Percentiles rank a stretch among this genome's conserved stretches.
Conservation (phyloP, 129 eudicot species). For the Daucus carota region DH1_v3.0 NC_030388.2:19710501-19711000, state of each 20-base stretch:
- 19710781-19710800: neutral
- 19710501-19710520: neutral
- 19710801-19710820: slow-evolving; percentile 53
- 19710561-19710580: slow-evolving; percentile 80
- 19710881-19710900: slow-evolving; percentile 79
- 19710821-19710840: slow-evolving; percentile 64
- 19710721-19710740: neutral
- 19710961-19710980: slow-evolving; percentile 46
- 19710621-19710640: slow-evolving; percentile 12
- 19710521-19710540: neutral
- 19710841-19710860: slow-evolving; percentile 61
- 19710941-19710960: slow-evolving; percentile 73
- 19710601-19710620: slow-evolving; percentile 3
- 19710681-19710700: neutral
- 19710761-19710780: neutral
- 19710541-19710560: slow-evolving; percentile 64
- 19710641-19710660: neutral
- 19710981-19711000: neutral
- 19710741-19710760: neutral
- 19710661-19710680: neutral
- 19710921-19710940: slow-evolving; percentile 88
- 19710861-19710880: slow-evolving; percentile 50
- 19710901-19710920: slow-evolving; percentile 80
- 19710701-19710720: neutral
- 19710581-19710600: slow-evolving; percentile 50